These are phyloP conservation scores for Groenewaldozyma sp. DNA, from an alignment of 1,139 yeast species.

Conservation along the genomic window DNA sequence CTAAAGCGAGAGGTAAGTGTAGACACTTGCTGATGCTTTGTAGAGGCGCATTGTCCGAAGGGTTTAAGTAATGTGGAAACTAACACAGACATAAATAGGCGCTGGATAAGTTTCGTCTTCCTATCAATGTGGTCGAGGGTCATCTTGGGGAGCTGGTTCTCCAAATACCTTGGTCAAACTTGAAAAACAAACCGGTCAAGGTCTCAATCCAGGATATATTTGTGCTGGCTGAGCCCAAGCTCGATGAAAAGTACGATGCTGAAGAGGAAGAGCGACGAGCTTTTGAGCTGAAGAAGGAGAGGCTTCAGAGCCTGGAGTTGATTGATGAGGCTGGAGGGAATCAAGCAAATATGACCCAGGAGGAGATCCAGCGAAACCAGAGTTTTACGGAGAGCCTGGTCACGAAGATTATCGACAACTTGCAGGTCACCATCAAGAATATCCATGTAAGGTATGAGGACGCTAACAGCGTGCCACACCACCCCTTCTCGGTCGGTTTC, in stretches of 20 bases:
- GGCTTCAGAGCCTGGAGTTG: slow-evolving; percentile 61
- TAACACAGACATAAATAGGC: slow-evolving; percentile 40
- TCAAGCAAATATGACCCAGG: slow-evolving; percentile 29
- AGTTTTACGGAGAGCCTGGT: slow-evolving; percentile 79
- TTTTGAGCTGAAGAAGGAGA: slow-evolving; percentile 55
- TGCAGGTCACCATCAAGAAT: slow-evolving; percentile 86
- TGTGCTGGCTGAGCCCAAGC: slow-evolving; percentile 66
- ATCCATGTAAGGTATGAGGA: slow-evolving; percentile 93
- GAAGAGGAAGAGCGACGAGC: slow-evolving; percentile 63
- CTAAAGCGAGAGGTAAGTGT: slow-evolving; percentile 52
- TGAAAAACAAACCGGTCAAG: slow-evolving; percentile 88
- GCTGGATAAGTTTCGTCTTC: slow-evolving; percentile 73
- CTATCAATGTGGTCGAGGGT: slow-evolving; percentile 85
- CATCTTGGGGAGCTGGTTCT: slow-evolving; percentile 81
- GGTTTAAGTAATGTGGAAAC: background rate
- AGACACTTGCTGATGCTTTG: too few species aligned
- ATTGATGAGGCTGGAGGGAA: slow-evolving; percentile 24
- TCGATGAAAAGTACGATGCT: slow-evolving; percentile 42
- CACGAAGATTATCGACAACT: slow-evolving; percentile 83
- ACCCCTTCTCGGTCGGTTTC: slow-evolving; percentile 75
- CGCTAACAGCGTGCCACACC: slow-evolving; percentile 35
- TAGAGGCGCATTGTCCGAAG: too few species aligned
- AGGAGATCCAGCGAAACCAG: slow-evolving; percentile 52
- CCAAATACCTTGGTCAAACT: slow-evolving; percentile 94
- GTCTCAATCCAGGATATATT: slow-evolving; percentile 83